Evolutionary conservation across 768 basidiomycete species (phyloP).

Genomic region (Lentinus brumalis): DNA sequence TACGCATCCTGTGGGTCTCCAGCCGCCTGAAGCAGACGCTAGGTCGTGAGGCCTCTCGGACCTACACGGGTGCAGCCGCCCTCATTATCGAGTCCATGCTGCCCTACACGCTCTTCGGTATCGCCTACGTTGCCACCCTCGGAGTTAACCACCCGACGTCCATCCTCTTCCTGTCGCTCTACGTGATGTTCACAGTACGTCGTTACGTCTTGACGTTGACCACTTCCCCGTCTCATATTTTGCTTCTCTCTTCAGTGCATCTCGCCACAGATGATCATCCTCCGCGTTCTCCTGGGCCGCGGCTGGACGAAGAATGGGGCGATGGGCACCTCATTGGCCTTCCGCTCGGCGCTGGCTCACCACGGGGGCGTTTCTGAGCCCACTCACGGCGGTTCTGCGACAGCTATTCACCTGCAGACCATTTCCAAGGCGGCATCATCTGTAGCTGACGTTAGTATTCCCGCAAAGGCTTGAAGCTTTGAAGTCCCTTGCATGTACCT

Average conservation of each 20-base stretch:
- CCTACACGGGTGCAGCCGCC: conserved; percentile 8
- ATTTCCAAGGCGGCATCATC: too few relatives aligned
- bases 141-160: conserved; percentile 7
- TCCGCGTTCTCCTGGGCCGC: conserved; percentile 11
- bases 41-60: neutral
- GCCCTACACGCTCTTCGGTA: conserved; percentile 12
- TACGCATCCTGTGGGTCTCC: conserved; percentile 29
- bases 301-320: conserved; percentile 7
- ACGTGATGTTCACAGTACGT: conserved; percentile 15
- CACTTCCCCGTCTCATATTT: neutral
- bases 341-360: neutral
- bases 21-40: neutral
- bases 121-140: conserved; percentile 5
- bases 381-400: neutral
- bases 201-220: neutral
- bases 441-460: too few relatives aligned
- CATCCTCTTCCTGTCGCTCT: conserved; percentile 7
- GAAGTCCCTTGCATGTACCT: too few relatives aligned
- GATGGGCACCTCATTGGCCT: neutral
- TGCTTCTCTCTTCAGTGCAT: conserved; percentile 3
- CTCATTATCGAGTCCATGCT: conserved; percentile 17
- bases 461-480: too few relatives aligned
- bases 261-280: conserved; percentile 14
- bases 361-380: neutral
- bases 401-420: too few relatives aligned